Evolutionary conservation across 2,329 filamentous ascomycete genomes (phyloP).

Genomic region (Fusarium haematococcum): DNA sequence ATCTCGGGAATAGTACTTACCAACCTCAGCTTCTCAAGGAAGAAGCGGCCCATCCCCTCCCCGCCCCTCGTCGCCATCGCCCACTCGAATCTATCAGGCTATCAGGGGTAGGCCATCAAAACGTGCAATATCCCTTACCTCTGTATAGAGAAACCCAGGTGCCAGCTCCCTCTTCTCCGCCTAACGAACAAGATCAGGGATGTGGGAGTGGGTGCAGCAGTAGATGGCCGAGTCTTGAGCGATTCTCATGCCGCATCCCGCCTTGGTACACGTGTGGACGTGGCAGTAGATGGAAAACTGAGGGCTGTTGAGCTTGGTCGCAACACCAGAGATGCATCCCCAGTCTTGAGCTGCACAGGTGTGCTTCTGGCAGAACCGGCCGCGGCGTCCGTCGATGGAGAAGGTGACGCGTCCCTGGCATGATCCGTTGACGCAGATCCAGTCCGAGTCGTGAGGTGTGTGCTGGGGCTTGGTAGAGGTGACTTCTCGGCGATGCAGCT

Average conservation of each 20-base stretch:
- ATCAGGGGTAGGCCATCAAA: neutral
- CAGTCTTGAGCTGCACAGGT: slow-evolving; percentile 29
- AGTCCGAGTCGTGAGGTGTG: neutral
- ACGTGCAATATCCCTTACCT: neutral
- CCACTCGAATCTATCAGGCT: neutral
- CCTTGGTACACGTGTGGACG: slow-evolving; percentile 10
- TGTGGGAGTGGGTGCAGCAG: neutral
- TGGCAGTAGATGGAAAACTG: slow-evolving; percentile 13
- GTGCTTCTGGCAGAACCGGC: slow-evolving; percentile 33
- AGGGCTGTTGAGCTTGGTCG: neutral
- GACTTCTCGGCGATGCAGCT: neutral
- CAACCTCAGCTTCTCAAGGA: neutral
- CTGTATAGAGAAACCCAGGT: neutral
- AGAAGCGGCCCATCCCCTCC: neutral
- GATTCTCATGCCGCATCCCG: slow-evolving; percentile 2
- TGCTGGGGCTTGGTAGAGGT: neutral
- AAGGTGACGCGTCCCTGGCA: neutral
- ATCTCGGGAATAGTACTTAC: neutral
- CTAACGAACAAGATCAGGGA: neutral
- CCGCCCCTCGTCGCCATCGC: neutral
- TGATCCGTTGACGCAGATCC: slow-evolving; percentile 11
- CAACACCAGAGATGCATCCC: slow-evolving; percentile 25
- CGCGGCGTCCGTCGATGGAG: neutral
- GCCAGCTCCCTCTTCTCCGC: neutral
- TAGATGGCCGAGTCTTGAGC: neutral